Evolutionary conservation across 805 yeast genomes (phyloP), one percentile per base, ranked within the genome.

Genomic region (Ogataea neopini): DNA sequence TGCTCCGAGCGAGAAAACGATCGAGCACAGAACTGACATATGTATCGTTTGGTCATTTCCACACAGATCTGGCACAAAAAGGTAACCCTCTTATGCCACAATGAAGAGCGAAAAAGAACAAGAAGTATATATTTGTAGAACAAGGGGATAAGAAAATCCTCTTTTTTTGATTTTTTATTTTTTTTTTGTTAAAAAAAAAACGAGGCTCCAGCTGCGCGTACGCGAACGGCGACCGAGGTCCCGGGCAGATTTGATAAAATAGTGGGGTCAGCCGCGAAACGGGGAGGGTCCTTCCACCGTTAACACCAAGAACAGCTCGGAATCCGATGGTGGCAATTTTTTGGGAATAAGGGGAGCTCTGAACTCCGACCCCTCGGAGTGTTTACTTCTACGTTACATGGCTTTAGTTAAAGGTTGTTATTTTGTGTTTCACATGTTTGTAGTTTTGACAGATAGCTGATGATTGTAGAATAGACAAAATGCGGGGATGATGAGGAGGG

Each of bases 1-100:
- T 86, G 94, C 62, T 86, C 94, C 9, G 86, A 79, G 43, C 94
- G 70, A n/a, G 89, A 80, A 60, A 86, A 86, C 6, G 88, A 84
- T 52, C 91, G 73, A 26, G 90, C 87, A 58, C 96, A 87, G 61
- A 79, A 86, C 6, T 86, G 81, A 67, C 96, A 87, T 33, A 84
- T 77, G 64, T 86, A 86, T 57, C 86, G 81, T 56, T 84, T 58
- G 76, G 57, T 77, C 83, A 33, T 83, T 69, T n/a, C 20, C 14
- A 26, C 38, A n/a, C 40, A 36, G 34, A 3, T 39, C 23, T 49
- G 44, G 33, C 22, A 19, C 15, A 9, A 33, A 4, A 7, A n/a
- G 30, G 13, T 15, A 18, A 17, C 23, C 17, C 22, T 13, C 9
- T 8, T 20, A 17, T 13, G 26, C 23, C 38, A 22, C 14, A 22